Percentiles rank a stretch among this genome's conserved stretches.
Conservation (phyloP, 768 basidiomycete species). For the Lactifluus volemus region DNA sequence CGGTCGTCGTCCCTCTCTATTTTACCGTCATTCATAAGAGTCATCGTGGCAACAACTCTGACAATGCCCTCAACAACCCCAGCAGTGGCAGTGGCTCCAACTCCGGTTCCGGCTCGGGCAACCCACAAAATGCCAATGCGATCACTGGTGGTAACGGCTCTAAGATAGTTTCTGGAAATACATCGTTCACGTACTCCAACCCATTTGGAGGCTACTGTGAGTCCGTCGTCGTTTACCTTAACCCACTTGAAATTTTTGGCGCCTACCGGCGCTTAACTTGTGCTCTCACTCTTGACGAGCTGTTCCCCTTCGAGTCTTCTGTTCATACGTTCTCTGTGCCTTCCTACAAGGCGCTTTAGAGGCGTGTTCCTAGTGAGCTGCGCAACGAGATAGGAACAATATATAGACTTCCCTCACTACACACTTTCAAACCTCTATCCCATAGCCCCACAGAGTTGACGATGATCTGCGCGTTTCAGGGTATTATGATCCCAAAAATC, state of each 20-base stretch:
- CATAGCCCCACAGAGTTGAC: neutral
- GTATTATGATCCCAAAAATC: slow-evolving; percentile 61
- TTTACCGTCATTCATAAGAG: slow-evolving; percentile 6
- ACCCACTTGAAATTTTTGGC: neutral
- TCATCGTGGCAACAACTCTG: neutral
- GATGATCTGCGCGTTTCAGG: slow-evolving; percentile 30
- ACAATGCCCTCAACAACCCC: neutral
- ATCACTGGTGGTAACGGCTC: slow-evolving; percentile 18
- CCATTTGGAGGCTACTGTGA: slow-evolving; percentile 38
- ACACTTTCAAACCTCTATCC: neutral
- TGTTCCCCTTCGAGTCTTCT: neutral
- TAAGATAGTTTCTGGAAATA: slow-evolving; percentile 32
- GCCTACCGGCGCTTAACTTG: neutral
- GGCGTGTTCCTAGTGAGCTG: neutral
- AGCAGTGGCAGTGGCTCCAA: neutral
- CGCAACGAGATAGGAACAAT: neutral
- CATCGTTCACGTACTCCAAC: slow-evolving; percentile 39
- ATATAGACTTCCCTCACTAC: neutral
- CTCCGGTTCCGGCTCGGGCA: neutral
- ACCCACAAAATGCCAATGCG: neutral
- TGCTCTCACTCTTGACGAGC: neutral
- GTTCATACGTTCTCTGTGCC: neutral
- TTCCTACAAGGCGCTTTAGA: neutral
- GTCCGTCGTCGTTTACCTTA: neutral
- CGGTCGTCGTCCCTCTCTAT: slow-evolving; percentile 5